phyloP scores from a whole-genome alignment of 2,329 filamentous ascomycete species.

The Leptographium galeiforme region DNA sequence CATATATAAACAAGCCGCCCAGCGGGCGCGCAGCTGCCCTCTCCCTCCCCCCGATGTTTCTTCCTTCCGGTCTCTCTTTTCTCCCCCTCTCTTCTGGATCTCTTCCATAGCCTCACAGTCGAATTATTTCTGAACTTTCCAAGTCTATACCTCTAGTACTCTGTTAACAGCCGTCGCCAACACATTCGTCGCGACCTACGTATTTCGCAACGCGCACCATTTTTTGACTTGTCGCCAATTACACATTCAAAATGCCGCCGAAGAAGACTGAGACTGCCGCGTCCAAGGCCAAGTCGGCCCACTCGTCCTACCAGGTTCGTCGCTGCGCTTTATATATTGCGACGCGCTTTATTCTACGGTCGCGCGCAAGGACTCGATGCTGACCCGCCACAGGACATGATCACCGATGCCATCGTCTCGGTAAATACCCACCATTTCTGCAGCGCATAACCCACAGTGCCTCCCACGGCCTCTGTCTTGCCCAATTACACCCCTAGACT shows the following conservation, averaged over 20 bases:
- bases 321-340: neutral
- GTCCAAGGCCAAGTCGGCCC: slow-evolving; percentile 36
- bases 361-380: neutral
- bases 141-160: neutral
- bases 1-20: slow-evolving; percentile 47
- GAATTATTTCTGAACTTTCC: slow-evolving; percentile 6
- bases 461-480: neutral
- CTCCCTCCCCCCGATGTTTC: slow-evolving; percentile 26
- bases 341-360: neutral
- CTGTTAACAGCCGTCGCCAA: neutral
- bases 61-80: slow-evolving; percentile 17
- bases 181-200: slow-evolving; percentile 5
- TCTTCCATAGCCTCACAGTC: neutral
- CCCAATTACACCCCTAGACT: neutral
- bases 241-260: slow-evolving; percentile 36
- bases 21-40: slow-evolving; percentile 34
- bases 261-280: slow-evolving; percentile 36
- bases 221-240: neutral
- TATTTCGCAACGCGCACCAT: neutral
- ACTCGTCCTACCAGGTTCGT: slow-evolving; percentile 47
- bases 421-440: slow-evolving; percentile 28
- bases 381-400: slow-evolving; percentile 38
- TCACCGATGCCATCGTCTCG: slow-evolving; percentile 46
- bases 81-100: neutral
- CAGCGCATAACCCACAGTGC: neutral